phyloP scores from a whole-genome alignment of 2,329 filamentous ascomycete species.

The Akanthomyces muscarius region DNA sequence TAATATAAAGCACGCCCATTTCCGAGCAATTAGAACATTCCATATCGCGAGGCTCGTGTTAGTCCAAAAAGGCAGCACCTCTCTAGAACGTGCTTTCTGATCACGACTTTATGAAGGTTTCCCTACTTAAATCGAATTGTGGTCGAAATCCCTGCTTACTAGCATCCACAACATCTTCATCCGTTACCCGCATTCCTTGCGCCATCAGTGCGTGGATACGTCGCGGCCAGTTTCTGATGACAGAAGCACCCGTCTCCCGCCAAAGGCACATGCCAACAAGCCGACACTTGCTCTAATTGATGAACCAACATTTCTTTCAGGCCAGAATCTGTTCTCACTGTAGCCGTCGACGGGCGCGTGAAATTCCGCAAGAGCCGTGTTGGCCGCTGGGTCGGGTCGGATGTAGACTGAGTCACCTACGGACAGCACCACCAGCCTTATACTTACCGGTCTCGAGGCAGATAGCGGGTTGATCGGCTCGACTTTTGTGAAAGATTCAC shows the following conservation, averaged over 20 bases:
- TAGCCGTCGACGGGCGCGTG: not conserved
- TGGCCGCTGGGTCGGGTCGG: not conserved
- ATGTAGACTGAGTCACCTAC: not conserved
- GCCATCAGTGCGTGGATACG: not conserved
- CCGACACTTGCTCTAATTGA: not conserved
- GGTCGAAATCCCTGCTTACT: no score
- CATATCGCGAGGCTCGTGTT: constrained; percentile 40
- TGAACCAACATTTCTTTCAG: not conserved
- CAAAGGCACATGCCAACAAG: not conserved
- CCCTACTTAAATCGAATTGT: no score
- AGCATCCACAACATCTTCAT: not conserved
- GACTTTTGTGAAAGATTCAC: not conserved
- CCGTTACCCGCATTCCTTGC: not conserved
- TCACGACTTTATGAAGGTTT: no score
- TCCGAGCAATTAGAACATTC: constrained; percentile 49
- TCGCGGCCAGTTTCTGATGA: not conserved
- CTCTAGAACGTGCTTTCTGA: no score
- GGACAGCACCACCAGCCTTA: not conserved
- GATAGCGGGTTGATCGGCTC: not conserved
- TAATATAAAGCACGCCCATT: constrained; percentile 60
- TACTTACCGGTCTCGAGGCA: not conserved
- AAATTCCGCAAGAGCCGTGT: not conserved
- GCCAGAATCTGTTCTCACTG: not conserved
- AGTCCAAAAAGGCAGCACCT: no score
- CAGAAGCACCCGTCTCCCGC: no score